A percentile compares a stretch with the other conserved stretches of the same genome.
Evolutionary conservation across 805 yeast genomes (phyloP).

Genomic region (Starmerella apicola): DNA sequence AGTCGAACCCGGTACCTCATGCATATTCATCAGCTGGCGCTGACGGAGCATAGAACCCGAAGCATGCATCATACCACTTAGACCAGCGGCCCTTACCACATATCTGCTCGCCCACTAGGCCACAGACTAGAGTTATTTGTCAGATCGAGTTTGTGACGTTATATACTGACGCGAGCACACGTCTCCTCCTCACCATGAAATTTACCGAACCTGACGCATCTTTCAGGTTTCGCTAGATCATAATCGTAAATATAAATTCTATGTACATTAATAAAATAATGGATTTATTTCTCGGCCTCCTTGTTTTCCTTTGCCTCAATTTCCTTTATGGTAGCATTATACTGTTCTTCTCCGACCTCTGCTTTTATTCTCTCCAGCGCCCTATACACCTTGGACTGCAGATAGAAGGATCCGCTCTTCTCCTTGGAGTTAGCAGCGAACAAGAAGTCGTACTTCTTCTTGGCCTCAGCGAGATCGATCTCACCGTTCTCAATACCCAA

Average conservation of each 20-base stretch:
- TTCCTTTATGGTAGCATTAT: conserved; percentile 2
- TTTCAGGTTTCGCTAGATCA: too few species aligned
- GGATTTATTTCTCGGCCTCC: background rate
- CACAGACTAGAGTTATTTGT: too few species aligned
- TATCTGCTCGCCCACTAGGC: too few species aligned
- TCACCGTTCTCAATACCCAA: conserved; percentile 57
- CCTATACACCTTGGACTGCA: conserved; percentile 85
- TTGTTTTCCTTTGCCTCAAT: background rate
- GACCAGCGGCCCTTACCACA: conserved; percentile 6
- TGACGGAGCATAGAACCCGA: conserved; percentile 1
- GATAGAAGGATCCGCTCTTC: conserved; percentile 88
- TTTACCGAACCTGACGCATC: too few species aligned
- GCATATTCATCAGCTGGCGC: conserved; percentile 1
- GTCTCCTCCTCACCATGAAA: too few species aligned
- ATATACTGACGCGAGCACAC: too few species aligned
- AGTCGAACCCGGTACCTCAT: conserved; percentile 6
- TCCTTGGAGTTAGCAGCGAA: conserved; percentile 86
- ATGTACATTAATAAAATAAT: background rate
- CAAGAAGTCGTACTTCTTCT: conserved; percentile 64
- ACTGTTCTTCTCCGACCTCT: conserved; percentile 41
- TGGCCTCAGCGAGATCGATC: conserved; percentile 39
- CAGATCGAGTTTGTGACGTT: too few species aligned
- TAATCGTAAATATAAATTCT: background rate
- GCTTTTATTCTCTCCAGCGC: conserved; percentile 84
- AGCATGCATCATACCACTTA: conserved; percentile 5